These are phyloP conservation scores for Moricandia moricandioides DNA, from an alignment of 345 rosid genomes.

Conservation along the genomic window DNA sequence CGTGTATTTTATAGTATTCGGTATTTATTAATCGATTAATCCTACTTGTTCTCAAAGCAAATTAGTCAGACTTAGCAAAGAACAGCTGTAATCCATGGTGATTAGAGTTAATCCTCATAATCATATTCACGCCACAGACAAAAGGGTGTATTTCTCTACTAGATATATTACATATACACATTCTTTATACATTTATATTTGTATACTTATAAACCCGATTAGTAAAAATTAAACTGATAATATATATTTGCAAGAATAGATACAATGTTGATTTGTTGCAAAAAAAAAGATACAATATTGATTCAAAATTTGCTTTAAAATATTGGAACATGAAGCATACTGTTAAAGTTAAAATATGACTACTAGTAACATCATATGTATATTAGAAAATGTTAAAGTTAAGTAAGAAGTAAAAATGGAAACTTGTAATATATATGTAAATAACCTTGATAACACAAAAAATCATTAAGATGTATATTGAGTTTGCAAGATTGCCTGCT, in stretches of 20 bases:
- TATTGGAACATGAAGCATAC: background rate
- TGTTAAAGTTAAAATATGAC: background rate
- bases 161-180: background rate
- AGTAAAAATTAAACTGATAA: background rate
- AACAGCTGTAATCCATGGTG: conserved; percentile 35
- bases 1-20: conserved; percentile 16
- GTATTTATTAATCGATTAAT: conserved; percentile 18
- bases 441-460: background rate
- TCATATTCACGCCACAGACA: conserved; percentile 9
- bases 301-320: too few relatives aligned
- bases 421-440: background rate
- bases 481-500: background rate
- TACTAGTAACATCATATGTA: background rate
- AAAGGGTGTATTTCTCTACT: background rate
- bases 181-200: background rate
- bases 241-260: background rate
- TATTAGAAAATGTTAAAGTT: background rate
- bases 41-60: conserved; percentile 34
- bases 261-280: background rate
- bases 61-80: conserved; percentile 10
- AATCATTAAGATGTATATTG: background rate
- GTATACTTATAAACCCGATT: background rate
- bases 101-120: conserved; percentile 27
- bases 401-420: background rate
- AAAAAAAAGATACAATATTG: background rate